Evolutionary conservation across 805 yeast species (phyloP).

Genomic region (Metschnikowia peoriensis): DNA sequence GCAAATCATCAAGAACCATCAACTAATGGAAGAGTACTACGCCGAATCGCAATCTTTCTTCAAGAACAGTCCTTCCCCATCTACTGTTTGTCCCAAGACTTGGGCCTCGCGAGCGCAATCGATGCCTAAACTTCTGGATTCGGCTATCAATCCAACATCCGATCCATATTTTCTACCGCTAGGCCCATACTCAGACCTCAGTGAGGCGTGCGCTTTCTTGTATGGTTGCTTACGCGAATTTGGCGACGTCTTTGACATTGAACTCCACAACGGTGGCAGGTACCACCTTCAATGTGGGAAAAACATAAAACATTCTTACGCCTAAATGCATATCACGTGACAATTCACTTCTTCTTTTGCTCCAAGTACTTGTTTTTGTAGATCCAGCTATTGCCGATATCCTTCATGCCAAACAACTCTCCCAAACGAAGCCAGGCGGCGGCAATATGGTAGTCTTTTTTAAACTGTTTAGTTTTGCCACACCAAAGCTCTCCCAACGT

Average conservation of each 20-base stretch:
- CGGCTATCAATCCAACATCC: conserved; percentile 22
- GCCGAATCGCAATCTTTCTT: conserved; percentile 28
- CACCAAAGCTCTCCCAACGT: conserved; percentile 72
- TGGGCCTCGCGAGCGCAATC: conserved; percentile 24
- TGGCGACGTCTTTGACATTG: conserved; percentile 22
- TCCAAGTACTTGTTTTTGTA: conserved; percentile 61
- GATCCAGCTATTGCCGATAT: conserved; percentile 73
- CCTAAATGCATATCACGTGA: neutral
- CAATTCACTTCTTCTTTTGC: conserved; percentile 10
- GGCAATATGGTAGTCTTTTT: conserved; percentile 59
- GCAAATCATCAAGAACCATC: conserved; percentile 24
- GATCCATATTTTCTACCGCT: conserved; percentile 36
- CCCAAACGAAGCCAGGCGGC: conserved; percentile 71
- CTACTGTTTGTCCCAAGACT: conserved; percentile 31
- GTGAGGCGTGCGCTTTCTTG: conserved; percentile 33
- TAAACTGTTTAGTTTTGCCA: conserved; percentile 49
- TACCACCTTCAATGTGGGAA: conserved; percentile 15
- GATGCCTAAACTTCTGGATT: conserved; percentile 2
- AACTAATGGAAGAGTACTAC: conserved; percentile 22
- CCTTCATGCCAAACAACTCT: conserved; percentile 56
- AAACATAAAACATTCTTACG: neutral
- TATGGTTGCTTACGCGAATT: conserved; percentile 32
- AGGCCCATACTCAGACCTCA: conserved; percentile 34
- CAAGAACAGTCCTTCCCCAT: conserved; percentile 23
- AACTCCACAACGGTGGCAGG: conserved; percentile 12